These are phyloP conservation scores for Claviceps spartinae DNA, from an alignment of 2,329 filamentous ascomycete genomes.

Conservation along the genomic window DNA sequence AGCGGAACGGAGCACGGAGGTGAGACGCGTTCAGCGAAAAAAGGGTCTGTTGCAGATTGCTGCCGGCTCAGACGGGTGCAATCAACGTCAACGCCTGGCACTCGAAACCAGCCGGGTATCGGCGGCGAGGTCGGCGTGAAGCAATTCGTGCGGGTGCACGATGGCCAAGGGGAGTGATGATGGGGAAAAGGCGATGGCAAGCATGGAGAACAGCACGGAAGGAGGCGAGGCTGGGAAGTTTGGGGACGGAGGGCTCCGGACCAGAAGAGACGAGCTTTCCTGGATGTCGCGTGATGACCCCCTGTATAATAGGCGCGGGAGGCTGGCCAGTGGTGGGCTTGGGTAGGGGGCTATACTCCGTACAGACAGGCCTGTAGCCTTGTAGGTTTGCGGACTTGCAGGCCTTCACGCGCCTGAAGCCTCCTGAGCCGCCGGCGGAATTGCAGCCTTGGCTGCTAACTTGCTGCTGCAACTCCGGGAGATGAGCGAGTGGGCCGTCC, in stretches of 20 bases:
- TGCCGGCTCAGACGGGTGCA: background rate
- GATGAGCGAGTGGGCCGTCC: too few species aligned
- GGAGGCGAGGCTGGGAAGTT: background rate
- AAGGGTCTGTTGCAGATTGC: background rate
- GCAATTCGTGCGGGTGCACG: slow-evolving; percentile 1
- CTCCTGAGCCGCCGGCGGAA: too few species aligned
- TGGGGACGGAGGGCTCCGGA: background rate
- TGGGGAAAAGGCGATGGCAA: background rate
- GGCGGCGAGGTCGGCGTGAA: slow-evolving; percentile 3
- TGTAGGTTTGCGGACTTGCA: too few species aligned
- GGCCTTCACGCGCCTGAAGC: too few species aligned
- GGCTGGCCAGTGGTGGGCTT: too few species aligned
- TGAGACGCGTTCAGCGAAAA: background rate
- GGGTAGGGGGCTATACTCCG: too few species aligned
- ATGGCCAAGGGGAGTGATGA: background rate
- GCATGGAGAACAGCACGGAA: background rate
- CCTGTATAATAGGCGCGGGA: too few species aligned
- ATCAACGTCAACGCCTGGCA: background rate
- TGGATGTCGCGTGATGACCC: too few species aligned
- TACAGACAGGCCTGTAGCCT: too few species aligned
- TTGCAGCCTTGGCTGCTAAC: too few species aligned
- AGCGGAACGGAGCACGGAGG: background rate
- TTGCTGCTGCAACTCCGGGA: too few species aligned
- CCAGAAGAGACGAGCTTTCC: background rate
- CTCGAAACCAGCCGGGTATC: background rate